Conservation (phyloP, 345 rosid species). For the Ceriops tagal region DNA sequence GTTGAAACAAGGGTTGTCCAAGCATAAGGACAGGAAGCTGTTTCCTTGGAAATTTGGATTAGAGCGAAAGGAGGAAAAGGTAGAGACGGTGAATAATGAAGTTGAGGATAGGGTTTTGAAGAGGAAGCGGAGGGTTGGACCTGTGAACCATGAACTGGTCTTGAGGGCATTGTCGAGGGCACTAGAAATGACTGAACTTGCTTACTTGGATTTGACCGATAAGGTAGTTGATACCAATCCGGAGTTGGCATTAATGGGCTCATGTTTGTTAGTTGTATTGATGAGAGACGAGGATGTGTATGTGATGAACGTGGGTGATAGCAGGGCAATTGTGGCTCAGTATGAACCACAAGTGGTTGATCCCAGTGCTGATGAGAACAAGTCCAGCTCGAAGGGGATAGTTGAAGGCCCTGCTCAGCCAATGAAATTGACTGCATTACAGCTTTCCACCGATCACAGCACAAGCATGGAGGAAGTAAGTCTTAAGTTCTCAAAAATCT, state of each 20-base stretch:
- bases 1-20: constrained; percentile 73
- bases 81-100: constrained; percentile 41
- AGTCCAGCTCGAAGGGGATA: constrained; percentile 40
- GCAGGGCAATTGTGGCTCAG: constrained; percentile 92
- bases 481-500: constrained; percentile 10
- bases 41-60: constrained; percentile 79
- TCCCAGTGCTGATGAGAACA: constrained; percentile 32
- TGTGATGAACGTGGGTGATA: constrained; percentile 97
- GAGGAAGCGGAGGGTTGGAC: constrained; percentile 70
- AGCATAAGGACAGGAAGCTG: constrained; percentile 61
- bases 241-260: constrained; percentile 97
- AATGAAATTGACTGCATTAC: constrained; percentile 67
- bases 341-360: constrained; percentile 48
- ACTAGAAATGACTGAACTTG: constrained; percentile 71
- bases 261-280: constrained; percentile 79
- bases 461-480: constrained; percentile 94
- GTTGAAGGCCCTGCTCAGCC: constrained; percentile 46
- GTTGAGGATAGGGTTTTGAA: constrained; percentile 56
- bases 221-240: constrained; percentile 83
- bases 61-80: constrained; percentile 56
- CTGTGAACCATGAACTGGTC: constrained; percentile 69
- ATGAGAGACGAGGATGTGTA: constrained; percentile 97
- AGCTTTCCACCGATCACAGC: constrained; percentile 92
- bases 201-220: constrained; percentile 87
- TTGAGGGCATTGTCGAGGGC: constrained; percentile 80